Base-by-base conservation (phyloP, 805 yeast species). In the Wickerhamiella occidentalis region DNA sequence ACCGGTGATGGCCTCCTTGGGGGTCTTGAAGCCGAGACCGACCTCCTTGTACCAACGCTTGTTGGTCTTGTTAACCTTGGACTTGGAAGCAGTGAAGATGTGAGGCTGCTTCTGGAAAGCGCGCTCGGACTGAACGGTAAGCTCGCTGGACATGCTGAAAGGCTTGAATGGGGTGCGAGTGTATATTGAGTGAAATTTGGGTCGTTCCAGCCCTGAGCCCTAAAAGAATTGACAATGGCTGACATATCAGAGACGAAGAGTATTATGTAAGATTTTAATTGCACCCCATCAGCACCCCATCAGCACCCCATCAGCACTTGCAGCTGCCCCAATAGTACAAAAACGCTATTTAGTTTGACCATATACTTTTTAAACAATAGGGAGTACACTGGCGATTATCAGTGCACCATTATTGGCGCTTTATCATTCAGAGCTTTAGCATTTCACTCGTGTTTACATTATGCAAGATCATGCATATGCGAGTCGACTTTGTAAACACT, bases 41-140 rank as follows among this genome's bases (percentile, higher is more conserved):
- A 86, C 96, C 58, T 92, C 96, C 84, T 92, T 92, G 74, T 80
- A 88, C 99, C 99, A 92, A 86, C 99, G 92, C 92, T 92, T 92
- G 82, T 95, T 83, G 79, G 88, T 81, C 78, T 85, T 85, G 86
- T 79, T 80, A 73, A 94, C 95, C 88, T 86, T 88, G 68, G 96
- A 82, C 86, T 92, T 92, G 82, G 97, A 87, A 90, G 92, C 92
- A 79, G 87, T 88, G 95, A 92, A 92, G 82, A 92, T 90, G 82
- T 92, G 98, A 72, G 97, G 98, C 85, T 92, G 99, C 99, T 92
- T 92, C 82, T 92, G 98, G 95, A 83, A 92, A 87, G 98, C 98
- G 79, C 95, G 90, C 82, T 92, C 98, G 73, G 96, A 84, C 83
- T 92, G 98, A 79, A 92, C 98, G 75, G 96, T 90, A 79, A 92